Evolutionary conservation across 2,329 filamentous ascomycete genomes (phyloP), one percentile per base, ranked within the genome.

Genomic region (Ustilaginoidea virens): DNA sequence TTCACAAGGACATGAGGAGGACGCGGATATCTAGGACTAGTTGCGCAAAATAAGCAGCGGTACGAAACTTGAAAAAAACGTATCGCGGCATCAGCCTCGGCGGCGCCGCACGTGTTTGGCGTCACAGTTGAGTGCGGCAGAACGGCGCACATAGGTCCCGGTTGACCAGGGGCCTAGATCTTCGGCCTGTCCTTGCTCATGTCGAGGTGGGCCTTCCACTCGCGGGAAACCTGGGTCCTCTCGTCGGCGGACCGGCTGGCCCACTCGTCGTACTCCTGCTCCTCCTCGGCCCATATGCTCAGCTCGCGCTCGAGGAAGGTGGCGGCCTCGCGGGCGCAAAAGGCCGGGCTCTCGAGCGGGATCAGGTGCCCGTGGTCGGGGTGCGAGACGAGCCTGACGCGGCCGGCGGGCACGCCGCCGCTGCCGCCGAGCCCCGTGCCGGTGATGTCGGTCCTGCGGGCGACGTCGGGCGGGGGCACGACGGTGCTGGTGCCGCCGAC

Each of bases 301-400:
- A 80, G 38, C 46, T 78, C 71, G n/a, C 45, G 42, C 0, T 49
- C 59, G 31, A 80, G 49, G 61, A 73, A 81, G 16, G 48, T 45
- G 0, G 64, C 66, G 0, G 68, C 63, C 12, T 66, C 51, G 33
- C 66, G 58, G 2, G 82, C 86, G 36, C 75, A 79, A 42, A 69
- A 60, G 2, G 44, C 56, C 0, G 80, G 79, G 22, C 69, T 66
- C 52, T 93, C 85, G 69, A 93, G 80, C 0, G 86, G 78, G 17
- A 94, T 69, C 23, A 94, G 52, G 51, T 96, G 87, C 0, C 86
- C 83, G 5, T 65, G 61, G 0, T 65, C 66, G 17, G 76, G 55
- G 6, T 90, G 52, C 11, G 71, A 58, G 5, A 80, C 64, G 38
- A 74, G 63, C 32, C 60, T 63, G 2, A 93, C 85, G 25, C 72